Conservation (phyloP, 805 yeast species). For the Ogataea degrootiae region DNA sequence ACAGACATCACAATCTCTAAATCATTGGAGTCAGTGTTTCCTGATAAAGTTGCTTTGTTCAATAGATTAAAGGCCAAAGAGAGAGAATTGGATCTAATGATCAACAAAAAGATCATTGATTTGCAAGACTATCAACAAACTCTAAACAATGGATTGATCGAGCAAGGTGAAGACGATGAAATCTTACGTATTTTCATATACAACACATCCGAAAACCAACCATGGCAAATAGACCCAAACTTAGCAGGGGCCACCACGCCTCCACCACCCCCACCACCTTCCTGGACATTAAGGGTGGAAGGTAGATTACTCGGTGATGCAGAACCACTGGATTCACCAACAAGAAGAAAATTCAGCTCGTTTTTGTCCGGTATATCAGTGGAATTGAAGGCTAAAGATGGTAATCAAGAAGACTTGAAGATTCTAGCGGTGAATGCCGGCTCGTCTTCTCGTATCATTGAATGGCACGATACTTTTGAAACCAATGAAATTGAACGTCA, state of each 20-base stretch:
- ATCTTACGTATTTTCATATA: conserved; percentile 75
- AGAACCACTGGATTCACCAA: conserved; percentile 42
- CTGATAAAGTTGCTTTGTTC: conserved; percentile 58
- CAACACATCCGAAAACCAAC: conserved; percentile 79
- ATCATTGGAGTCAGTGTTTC: conserved; percentile 27
- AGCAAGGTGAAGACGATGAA: conserved; percentile 46
- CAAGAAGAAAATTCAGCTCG: conserved; percentile 64
- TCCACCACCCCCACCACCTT: conserved; percentile 29
- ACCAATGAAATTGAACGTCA: conserved; percentile 27
- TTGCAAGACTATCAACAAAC: conserved; percentile 63
- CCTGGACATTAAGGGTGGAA: conserved; percentile 86
- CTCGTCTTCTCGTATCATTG: conserved; percentile 48
- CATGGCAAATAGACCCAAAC: conserved; percentile 57
- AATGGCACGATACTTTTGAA: conserved; percentile 77
- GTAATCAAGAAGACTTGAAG: conserved; percentile 16
- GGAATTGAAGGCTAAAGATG: conserved; percentile 46
- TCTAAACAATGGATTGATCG: conserved; percentile 37
- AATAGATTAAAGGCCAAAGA: conserved; percentile 77
- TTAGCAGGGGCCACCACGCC: conserved; percentile 13
- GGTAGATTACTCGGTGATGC: conserved; percentile 62
- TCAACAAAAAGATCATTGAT: conserved; percentile 80
- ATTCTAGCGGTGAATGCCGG: conserved; percentile 25
- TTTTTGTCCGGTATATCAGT: conserved; percentile 81
- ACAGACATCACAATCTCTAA: conserved; percentile 31
- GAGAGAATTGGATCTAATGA: conserved; percentile 69